Evolutionary conservation across 129 eudicot species (phyloP).

Genomic region (Lactuca sativa): DNA sequence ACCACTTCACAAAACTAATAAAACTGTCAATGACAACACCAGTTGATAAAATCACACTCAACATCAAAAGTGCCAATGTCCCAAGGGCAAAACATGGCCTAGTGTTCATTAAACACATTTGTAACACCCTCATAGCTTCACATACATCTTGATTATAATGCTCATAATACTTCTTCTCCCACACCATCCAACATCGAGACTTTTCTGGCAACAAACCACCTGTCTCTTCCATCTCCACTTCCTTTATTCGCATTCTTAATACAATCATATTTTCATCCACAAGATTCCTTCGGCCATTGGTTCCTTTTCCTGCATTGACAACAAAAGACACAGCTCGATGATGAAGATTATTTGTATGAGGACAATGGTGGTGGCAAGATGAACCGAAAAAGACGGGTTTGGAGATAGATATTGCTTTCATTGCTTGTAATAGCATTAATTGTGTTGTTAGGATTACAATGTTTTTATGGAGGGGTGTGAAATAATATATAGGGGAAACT

Average conservation of each 20-base stretch:
- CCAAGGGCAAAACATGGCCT: slow-evolving; percentile 69
- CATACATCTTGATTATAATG: slow-evolving; percentile 51
- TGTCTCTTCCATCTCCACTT: slow-evolving; percentile 36
- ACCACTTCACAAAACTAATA: slow-evolving; percentile 20
- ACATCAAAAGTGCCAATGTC: slow-evolving; percentile 30
- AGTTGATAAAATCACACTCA: slow-evolving; percentile 39
- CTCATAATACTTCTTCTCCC: slow-evolving; percentile 54
- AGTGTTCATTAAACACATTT: slow-evolving; percentile 53
- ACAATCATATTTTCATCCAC: slow-evolving; percentile 64
- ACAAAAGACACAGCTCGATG: neutral
- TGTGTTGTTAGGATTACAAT: slow-evolving; percentile 4
- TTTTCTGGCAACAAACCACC: slow-evolving; percentile 7
- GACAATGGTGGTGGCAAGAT: neutral
- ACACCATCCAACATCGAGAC: slow-evolving; percentile 53
- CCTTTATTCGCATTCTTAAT: slow-evolving; percentile 51
- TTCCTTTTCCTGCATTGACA: slow-evolving; percentile 27
- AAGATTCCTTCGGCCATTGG: slow-evolving; percentile 25
- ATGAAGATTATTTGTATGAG: neutral
- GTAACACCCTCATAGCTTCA: slow-evolving; percentile 42
- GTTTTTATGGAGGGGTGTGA: slow-evolving; percentile 1
- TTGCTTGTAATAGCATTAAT: slow-evolving; percentile 7
- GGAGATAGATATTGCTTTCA: slow-evolving; percentile 22
- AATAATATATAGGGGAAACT: slow-evolving; percentile 6
- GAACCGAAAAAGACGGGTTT: neutral
- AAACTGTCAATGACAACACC: slow-evolving; percentile 28